Conservation (phyloP, 768 basidiomycete genomes). For the Agrocybe pediades region DNA sequence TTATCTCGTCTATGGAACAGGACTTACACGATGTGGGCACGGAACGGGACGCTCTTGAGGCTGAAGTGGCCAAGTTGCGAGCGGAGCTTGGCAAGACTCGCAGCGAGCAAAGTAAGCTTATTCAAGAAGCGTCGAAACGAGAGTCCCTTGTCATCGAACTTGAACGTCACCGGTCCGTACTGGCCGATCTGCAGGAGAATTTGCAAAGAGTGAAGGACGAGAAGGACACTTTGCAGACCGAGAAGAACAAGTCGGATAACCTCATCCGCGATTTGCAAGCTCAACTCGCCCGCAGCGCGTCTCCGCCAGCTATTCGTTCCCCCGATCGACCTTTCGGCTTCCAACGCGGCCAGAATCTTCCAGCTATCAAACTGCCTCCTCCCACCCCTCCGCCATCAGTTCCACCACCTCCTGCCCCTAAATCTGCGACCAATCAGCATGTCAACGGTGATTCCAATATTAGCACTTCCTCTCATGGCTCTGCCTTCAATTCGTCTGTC, state of each 20-base stretch:
- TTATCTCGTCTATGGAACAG: constrained; percentile 49
- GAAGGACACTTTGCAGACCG: constrained; percentile 73
- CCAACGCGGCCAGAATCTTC: constrained; percentile 57
- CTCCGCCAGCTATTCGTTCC: constrained; percentile 55
- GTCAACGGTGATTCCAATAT: constrained; percentile 50
- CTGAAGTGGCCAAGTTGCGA: constrained; percentile 52
- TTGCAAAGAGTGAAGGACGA: constrained; percentile 82
- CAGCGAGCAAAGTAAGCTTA: constrained; percentile 60
- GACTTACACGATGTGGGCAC: constrained; percentile 47
- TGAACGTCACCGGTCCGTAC: constrained; percentile 72
- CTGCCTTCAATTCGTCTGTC: constrained; percentile 54
- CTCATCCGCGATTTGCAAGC: constrained; percentile 80
- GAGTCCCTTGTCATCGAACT: constrained; percentile 75
- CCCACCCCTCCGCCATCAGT: constrained; percentile 86
- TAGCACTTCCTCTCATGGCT: constrained; percentile 65
- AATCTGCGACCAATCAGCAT: constrained; percentile 33
- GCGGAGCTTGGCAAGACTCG: constrained; percentile 61
- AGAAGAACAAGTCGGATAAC: constrained; percentile 68
- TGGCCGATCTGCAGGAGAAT: constrained; percentile 78
- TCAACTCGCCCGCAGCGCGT: constrained; percentile 63
- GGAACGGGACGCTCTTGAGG: constrained; percentile 45
- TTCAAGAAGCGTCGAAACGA: constrained; percentile 73
- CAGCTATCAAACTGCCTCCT: constrained; percentile 79
- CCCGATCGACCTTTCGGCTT: constrained; percentile 57
- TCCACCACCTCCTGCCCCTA: constrained; percentile 82